These are phyloP conservation scores for Skeletonema marinoi DNA, from an alignment of 108 stramenopile species.

Conservation along the genomic window DNA sequence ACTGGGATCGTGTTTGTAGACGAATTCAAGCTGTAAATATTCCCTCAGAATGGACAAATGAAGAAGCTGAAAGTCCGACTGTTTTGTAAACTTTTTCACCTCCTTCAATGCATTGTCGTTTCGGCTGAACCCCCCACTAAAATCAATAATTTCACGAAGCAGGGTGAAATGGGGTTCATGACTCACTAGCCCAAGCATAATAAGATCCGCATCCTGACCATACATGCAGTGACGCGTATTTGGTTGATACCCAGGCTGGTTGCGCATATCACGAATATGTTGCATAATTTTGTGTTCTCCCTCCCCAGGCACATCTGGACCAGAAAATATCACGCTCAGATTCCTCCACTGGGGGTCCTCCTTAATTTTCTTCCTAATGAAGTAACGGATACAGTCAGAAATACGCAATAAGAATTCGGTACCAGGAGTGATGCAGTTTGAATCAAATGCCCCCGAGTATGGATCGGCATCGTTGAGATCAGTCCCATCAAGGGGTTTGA, in stretches of 20 bases:
- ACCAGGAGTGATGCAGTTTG: conserved; percentile 99
- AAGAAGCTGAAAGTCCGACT: conserved; percentile 96
- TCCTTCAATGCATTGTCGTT: conserved; percentile 84
- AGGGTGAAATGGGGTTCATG: conserved; percentile 98
- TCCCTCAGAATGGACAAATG: conserved; percentile 96
- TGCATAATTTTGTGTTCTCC: conserved; percentile 99
- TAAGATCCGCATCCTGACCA: conserved; percentile 99
- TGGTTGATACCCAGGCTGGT: conserved; percentile 82
- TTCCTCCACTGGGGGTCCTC: conserved; percentile 94
- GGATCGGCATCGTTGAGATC: conserved; percentile 30
- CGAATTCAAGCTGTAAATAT: conserved; percentile 94
- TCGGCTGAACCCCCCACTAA: conserved; percentile 57
- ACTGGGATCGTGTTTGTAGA: conserved; percentile 25
- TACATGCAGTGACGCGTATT: conserved; percentile 98
- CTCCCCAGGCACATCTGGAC: conserved; percentile 98
- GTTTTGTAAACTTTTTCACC: conserved; percentile 93
- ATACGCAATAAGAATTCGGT: conserved; percentile 97
- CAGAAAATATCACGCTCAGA: conserved; percentile 94
- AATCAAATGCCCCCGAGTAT: conserved; percentile 86
- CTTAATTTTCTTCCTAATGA: conserved; percentile 93
- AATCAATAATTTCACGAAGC: conserved; percentile 95
- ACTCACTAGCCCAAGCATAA: conserved; percentile 97
- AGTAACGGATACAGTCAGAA: conserved; percentile 86
- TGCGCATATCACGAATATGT: conserved; percentile 90
- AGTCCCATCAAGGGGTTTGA: conserved; percentile 42